phyloP scores from a whole-genome alignment of 2,329 filamentous ascomycete genomes.

The Microascus cirrosus region DNA sequence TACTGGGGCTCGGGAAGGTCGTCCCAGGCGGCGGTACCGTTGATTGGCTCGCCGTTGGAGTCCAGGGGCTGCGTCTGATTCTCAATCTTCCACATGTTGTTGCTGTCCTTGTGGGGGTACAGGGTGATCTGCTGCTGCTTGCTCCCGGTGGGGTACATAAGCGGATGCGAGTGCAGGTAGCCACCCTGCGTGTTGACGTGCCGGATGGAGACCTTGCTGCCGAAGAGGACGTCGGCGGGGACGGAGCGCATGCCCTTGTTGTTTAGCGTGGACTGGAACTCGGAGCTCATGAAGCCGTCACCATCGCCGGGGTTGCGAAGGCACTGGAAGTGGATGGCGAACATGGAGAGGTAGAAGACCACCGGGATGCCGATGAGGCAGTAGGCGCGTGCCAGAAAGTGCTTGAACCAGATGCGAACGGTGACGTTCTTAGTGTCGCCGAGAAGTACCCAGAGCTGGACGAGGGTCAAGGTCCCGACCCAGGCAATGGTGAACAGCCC shows the following conservation, averaged over 20 bases:
- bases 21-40: conserved; percentile 79
- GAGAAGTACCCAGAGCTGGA: conserved; percentile 92
- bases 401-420: conserved; percentile 79
- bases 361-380: conserved; percentile 83
- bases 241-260: conserved; percentile 94
- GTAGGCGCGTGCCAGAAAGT: conserved; percentile 83
- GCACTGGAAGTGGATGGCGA: conserved; percentile 90
- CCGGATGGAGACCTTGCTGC: conserved; percentile 74
- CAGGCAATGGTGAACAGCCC: conserved; percentile 97
- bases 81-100: conserved; percentile 89
- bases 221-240: conserved; percentile 81
- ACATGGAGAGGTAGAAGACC: conserved; percentile 93
- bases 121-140: conserved; percentile 98
- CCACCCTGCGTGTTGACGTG: conserved; percentile 97
- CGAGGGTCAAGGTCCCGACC: conserved; percentile 80
- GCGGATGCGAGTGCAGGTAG: conserved; percentile 89
- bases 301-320: conserved; percentile 91
- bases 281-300: conserved; percentile 98
- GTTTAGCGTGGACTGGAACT: conserved; percentile 96
- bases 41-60: conserved; percentile 62
- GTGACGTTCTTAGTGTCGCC: conserved; percentile 82
- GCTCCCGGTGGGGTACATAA: conserved; percentile 96
- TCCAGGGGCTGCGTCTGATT: conserved; percentile 90
- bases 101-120: conserved; percentile 98
- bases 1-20: conserved; percentile 51